A percentile compares a stretch with the other conserved stretches of the same genome.
Evolutionary conservation across 2,329 filamentous ascomycete species (phyloP).

Genomic region (Alternaria sp.): DNA sequence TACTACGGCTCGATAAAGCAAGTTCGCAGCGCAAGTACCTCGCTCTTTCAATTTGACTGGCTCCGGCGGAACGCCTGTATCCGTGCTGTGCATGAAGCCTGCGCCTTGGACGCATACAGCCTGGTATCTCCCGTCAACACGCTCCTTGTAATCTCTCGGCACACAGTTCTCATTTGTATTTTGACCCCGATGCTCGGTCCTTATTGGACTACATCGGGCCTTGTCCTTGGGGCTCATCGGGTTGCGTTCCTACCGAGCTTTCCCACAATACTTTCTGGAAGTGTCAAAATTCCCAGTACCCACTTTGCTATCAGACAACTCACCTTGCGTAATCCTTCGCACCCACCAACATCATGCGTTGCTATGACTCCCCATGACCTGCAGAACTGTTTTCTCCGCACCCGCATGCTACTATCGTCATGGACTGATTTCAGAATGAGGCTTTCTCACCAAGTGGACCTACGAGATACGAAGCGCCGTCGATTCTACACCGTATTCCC

Average conservation of each 20-base stretch:
- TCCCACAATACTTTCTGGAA: slow-evolving; percentile 35
- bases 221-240: slow-evolving; percentile 31
- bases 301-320: slow-evolving; percentile 45
- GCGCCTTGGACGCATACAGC: slow-evolving; percentile 27
- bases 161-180: slow-evolving; percentile 47
- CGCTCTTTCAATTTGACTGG: slow-evolving; percentile 34
- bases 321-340: slow-evolving; percentile 44
- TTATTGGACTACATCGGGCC: slow-evolving; percentile 36
- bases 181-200: slow-evolving; percentile 26
- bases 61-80: slow-evolving; percentile 37
- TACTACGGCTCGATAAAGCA: slow-evolving; percentile 36
- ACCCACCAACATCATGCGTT: slow-evolving; percentile 24
- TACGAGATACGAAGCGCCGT: not conserved
- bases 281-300: slow-evolving; percentile 30
- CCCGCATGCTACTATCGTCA: slow-evolving; percentile 13
- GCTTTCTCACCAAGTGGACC: slow-evolving; percentile 6
- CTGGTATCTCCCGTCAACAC: slow-evolving; percentile 37
- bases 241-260: slow-evolving; percentile 31
- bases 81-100: slow-evolving; percentile 44
- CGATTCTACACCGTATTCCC: not conserved
- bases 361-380: slow-evolving; percentile 36
- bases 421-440: slow-evolving; percentile 1
- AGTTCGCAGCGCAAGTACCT: slow-evolving; percentile 30
- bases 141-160: slow-evolving; percentile 41
- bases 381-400: slow-evolving; percentile 38